These are phyloP conservation scores for Pittosporum tobira DNA, from an alignment of 129 eudicot genomes.

Conservation along the genomic window DNA sequence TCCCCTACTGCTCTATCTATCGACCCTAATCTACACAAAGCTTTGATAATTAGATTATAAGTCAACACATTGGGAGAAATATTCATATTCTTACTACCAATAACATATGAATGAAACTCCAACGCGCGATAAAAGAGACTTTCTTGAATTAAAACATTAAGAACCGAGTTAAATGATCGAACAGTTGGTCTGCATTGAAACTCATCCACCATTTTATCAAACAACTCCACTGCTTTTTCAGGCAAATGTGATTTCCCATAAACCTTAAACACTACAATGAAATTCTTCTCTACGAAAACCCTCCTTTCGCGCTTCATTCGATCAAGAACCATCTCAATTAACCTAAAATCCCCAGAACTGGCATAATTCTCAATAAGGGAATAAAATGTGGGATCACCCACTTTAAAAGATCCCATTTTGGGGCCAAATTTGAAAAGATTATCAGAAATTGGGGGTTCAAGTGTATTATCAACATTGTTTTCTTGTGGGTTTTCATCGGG, in stretches of 20 bases:
- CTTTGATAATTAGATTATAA: constrained; percentile 65
- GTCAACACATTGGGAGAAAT: constrained; percentile 70
- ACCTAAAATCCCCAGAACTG: constrained; percentile 46
- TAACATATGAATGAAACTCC: constrained; percentile 41
- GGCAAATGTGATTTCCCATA: constrained; percentile 58
- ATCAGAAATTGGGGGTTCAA: constrained; percentile 34
- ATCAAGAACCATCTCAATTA: constrained; percentile 48
- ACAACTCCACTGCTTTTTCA: constrained; percentile 65
- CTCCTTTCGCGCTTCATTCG: constrained; percentile 70
- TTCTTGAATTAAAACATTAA: constrained; percentile 52
- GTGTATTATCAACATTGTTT: background rate
- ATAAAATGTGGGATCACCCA: constrained; percentile 76
- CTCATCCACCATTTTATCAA: constrained; percentile 63
- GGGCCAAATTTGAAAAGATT: constrained; percentile 36
- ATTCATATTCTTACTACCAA: constrained; percentile 17
- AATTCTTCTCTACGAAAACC: constrained; percentile 52
- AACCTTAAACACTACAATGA: constrained; percentile 58
- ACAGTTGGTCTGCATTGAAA: constrained; percentile 64
- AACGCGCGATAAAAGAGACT: constrained; percentile 46
- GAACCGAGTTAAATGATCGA: constrained; percentile 77
- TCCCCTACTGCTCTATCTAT: constrained; percentile 53
- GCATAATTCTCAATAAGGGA: constrained; percentile 60
- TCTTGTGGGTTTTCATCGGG: constrained; percentile 11
- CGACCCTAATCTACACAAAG: constrained; percentile 51
- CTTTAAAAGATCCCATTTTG: constrained; percentile 53